Conservation (phyloP, 2,329 filamentous ascomycete genomes). For the Pestalotiopsis fici region DNA sequence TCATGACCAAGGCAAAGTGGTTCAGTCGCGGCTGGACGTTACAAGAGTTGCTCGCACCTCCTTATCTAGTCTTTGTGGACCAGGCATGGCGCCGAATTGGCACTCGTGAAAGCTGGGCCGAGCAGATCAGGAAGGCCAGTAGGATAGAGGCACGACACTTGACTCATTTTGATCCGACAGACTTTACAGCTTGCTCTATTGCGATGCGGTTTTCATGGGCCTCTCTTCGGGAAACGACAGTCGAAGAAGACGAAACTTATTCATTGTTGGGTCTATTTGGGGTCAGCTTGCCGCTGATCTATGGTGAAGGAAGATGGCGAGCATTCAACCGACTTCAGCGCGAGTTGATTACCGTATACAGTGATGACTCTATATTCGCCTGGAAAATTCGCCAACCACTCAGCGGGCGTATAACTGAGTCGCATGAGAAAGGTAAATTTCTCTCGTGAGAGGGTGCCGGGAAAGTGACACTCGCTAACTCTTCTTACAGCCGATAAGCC, state of each 20-base stretch:
- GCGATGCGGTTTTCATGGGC: not conserved
- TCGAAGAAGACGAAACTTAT: not conserved
- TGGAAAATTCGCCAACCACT: not conserved
- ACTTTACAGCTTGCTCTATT: not conserved
- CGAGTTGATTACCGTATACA: not conserved
- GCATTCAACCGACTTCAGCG: not conserved
- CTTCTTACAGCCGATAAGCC: not conserved
- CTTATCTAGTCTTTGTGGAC: not conserved
- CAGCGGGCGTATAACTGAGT: not conserved
- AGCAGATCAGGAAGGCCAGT: not conserved
- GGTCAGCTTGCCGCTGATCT: not conserved
- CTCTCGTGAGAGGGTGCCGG: not conserved
- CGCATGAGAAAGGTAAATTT: not conserved
- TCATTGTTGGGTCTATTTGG: not conserved
- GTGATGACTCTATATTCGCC: not conserved
- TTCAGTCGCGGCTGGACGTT: not conserved
- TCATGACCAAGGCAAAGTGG: not conserved
- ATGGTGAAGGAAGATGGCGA: not conserved
- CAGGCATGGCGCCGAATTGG: not conserved
- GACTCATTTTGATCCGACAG: not conserved
- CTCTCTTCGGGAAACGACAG: not conserved
- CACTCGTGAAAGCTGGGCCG: not conserved
- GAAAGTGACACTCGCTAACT: not conserved
- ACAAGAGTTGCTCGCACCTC: not conserved
- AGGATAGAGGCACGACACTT: not conserved